These are phyloP conservation scores for Dichotomocladium elegans DNA, from an alignment of 371 early-diverging fungal species.

Conservation along the genomic window DNA sequence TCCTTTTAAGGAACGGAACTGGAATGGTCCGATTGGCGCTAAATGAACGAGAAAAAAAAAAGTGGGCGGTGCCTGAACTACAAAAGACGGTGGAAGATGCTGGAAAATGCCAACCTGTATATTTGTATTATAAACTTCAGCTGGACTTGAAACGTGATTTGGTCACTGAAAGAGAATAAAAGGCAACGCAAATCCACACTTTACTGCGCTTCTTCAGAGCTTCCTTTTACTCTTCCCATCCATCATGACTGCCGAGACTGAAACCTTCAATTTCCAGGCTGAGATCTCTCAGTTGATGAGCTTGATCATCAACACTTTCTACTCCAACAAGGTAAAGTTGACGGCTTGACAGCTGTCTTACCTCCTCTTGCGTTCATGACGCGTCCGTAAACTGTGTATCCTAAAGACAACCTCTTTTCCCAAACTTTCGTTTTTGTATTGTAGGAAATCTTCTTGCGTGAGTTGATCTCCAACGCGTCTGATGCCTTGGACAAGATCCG, in stretches of 20 bases:
- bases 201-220: not conserved
- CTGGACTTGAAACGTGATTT: not conserved
- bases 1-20: no score
- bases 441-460: constrained; percentile 81
- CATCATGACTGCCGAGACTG: constrained; percentile 39
- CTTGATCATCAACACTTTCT: constrained; percentile 72
- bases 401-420: no score
- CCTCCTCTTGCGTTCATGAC: no score
- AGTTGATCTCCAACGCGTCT: constrained; percentile 82
- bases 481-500: constrained; percentile 91
- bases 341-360: no score
- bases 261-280: constrained; percentile 90
- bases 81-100: constrained; percentile 5
- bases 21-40: not conserved
- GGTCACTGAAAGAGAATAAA: not conserved
- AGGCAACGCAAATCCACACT: not conserved
- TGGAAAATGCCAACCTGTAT: constrained; percentile 6
- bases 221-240: no score
- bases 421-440: no score
- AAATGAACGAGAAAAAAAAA: not conserved
- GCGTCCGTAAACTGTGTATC: no score
- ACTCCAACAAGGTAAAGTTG: constrained; percentile 54
- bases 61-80: not conserved
- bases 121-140: not conserved
- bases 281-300: constrained; percentile 93